Evolutionary conservation across 2,329 filamentous ascomycete genomes (phyloP).

Genomic region (Beauveria scarabaeidicola): DNA sequence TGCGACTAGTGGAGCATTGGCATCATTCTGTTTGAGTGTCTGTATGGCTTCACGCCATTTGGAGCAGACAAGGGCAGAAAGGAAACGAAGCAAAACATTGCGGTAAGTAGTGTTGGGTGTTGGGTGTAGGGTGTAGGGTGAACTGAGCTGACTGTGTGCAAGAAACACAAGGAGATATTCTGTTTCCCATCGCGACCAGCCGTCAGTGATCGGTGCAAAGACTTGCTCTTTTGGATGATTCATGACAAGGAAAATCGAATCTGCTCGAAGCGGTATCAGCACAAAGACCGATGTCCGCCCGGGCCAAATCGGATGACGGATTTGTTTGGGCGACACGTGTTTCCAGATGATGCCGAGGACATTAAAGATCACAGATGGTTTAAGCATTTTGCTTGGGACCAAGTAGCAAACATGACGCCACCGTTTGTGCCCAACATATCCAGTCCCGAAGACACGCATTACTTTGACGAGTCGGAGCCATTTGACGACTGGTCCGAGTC

Average conservation of each 20-base stretch:
- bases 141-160: slow-evolving; percentile 24
- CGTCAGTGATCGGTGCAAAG: slow-evolving; percentile 63
- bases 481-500: slow-evolving; percentile 56
- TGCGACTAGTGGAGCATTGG: slow-evolving; percentile 98
- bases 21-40: slow-evolving; percentile 87
- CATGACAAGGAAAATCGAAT: slow-evolving; percentile 68
- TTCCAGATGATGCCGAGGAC: slow-evolving; percentile 74
- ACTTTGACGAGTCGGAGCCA: slow-evolving; percentile 77
- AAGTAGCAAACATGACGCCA: slow-evolving; percentile 59
- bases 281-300: slow-evolving; percentile 44
- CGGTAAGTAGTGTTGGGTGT: slow-evolving; percentile 51
- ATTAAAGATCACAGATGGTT: slow-evolving; percentile 91
- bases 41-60: slow-evolving; percentile 89
- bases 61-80: slow-evolving; percentile 68
- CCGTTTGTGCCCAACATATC: slow-evolving; percentile 73
- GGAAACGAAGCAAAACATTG: slow-evolving; percentile 77
- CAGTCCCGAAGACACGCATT: slow-evolving; percentile 66
- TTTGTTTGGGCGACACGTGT: slow-evolving; percentile 54
- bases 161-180: slow-evolving; percentile 65
- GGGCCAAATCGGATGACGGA: slow-evolving; percentile 17
- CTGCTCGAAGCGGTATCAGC: slow-evolving; percentile 65
- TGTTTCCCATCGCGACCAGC: slow-evolving; percentile 58
- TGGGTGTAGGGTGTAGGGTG: too few species aligned
- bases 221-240: slow-evolving; percentile 66
- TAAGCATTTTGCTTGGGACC: slow-evolving; percentile 66